These are phyloP conservation scores for Rasamsonia emersonii DNA, from an alignment of 2,329 filamentous ascomycete species.

Conservation along the genomic window DNA sequence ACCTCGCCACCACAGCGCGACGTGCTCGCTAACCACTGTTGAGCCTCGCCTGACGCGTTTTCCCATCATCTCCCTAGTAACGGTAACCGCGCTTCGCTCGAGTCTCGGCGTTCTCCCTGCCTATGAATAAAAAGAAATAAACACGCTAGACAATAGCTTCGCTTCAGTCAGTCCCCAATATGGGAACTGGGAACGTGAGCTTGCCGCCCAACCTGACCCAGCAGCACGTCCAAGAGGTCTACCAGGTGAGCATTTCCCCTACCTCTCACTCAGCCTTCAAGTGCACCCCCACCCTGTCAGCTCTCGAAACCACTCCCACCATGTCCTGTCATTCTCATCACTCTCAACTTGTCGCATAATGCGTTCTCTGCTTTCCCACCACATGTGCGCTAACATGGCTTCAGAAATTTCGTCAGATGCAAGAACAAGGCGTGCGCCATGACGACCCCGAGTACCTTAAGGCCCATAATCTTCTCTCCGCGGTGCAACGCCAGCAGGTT, in stretches of 20 bases:
- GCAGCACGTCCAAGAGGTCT: slow-evolving; percentile 69
- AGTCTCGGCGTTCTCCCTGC: slow-evolving; percentile 12
- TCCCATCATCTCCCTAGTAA: slow-evolving; percentile 10
- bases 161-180: slow-evolving; percentile 62
- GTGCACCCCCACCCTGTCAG: too few relatives aligned
- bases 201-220: slow-evolving; percentile 62
- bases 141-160: slow-evolving; percentile 60
- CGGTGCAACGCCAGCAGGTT: slow-evolving; percentile 56
- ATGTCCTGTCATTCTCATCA: too few relatives aligned
- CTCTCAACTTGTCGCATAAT: slow-evolving; percentile 5
- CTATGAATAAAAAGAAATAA: slow-evolving; percentile 21
- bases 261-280: too few relatives aligned
- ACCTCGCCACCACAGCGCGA: too few relatives aligned
- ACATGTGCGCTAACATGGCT: slow-evolving; percentile 27
- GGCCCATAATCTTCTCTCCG: slow-evolving; percentile 63
- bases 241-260: slow-evolving; percentile 31
- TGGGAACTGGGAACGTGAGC: slow-evolving; percentile 56
- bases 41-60: too few relatives aligned
- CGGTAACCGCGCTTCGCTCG: slow-evolving; percentile 14
- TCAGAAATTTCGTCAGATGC: slow-evolving; percentile 86
- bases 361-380: slow-evolving; percentile 2
- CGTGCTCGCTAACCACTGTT: too few relatives aligned
- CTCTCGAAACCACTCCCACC: too few relatives aligned
- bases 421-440: slow-evolving; percentile 68
- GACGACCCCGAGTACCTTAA: slow-evolving; percentile 85